Percentiles rank a stretch among this genome's conserved stretches.
Conservation (phyloP, 495 filamentous ascomycete genomes). For the Hyaloscypha finlandica region DNA sequence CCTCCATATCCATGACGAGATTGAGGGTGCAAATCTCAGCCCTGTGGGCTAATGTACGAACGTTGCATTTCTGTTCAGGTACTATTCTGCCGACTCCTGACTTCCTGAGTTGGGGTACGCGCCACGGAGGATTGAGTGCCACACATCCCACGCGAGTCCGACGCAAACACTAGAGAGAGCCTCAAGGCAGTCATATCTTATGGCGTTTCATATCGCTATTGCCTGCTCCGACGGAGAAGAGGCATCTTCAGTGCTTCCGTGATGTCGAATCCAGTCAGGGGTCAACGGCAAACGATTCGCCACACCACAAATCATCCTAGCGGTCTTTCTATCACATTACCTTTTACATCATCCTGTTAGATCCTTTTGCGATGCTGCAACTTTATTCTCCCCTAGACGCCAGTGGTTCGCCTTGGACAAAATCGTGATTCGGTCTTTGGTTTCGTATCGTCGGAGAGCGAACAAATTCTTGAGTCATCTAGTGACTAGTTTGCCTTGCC, state of each 20-base stretch:
- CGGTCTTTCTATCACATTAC: constrained; percentile 20
- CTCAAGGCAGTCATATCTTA: constrained; percentile 26
- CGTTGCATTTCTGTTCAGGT: neutral
- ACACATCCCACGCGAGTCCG: neutral
- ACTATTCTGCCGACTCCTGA: neutral
- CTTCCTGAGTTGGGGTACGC: neutral
- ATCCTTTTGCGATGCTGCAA: constrained; percentile 5
- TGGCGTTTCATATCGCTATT: constrained; percentile 3
- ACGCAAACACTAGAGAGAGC: constrained; percentile 8
- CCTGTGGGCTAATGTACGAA: neutral
- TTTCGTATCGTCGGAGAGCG: neutral
- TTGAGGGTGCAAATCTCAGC: neutral
- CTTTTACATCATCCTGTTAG: constrained; percentile 20
- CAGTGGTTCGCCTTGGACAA: constrained; percentile 13
- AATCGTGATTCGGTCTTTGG: constrained; percentile 14
- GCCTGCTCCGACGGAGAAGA: constrained; percentile 7
- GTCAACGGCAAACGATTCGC: constrained; percentile 27
- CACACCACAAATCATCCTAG: constrained; percentile 22
- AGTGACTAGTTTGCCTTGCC: constrained; percentile 26
- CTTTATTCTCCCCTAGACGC: constrained; percentile 9
- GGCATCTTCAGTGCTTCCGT: constrained; percentile 12
- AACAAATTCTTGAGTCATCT: constrained; percentile 19
- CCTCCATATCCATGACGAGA: neutral
- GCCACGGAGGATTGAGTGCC: neutral
- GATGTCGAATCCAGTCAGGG: constrained; percentile 15